Percentiles rank a stretch among this genome's conserved stretches.
Conservation (phyloP, 75 land plant species). For the Sequoiadendron giganteum region DNA sequence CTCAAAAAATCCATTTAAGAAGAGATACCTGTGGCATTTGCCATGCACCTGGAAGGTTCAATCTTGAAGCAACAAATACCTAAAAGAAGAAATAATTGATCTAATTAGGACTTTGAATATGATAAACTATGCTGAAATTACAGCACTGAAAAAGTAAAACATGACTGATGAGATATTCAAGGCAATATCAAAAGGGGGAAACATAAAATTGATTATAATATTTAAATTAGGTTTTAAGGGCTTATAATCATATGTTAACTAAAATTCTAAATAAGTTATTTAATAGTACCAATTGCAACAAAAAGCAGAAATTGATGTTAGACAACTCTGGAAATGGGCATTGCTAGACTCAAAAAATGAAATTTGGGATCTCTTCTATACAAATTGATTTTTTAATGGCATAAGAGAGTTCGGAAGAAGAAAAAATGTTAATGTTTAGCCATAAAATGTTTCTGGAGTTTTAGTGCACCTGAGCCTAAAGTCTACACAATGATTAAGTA, state of each 20-base stretch:
- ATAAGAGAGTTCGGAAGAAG: neutral
- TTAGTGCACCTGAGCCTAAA: neutral
- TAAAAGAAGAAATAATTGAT: constrained; percentile 18
- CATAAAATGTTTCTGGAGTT: neutral
- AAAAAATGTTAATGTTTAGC: neutral
- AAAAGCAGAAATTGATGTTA: neutral
- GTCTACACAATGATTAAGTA: neutral
- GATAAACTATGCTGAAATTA: neutral
- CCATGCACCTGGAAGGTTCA: constrained; percentile 91
- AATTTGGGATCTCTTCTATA: neutral
- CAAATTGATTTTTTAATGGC: neutral
- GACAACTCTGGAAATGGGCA: neutral
- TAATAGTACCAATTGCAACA: neutral
- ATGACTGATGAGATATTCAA: neutral
- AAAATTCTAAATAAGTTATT: neutral
- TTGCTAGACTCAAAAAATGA: no score
- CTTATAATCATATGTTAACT: neutral
- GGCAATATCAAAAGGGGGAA: neutral
- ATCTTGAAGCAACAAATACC: constrained; percentile 89
- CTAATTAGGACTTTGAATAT: neutral
- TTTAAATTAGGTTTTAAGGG: neutral
- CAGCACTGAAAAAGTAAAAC: neutral
- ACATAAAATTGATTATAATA: neutral
- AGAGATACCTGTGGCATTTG: constrained; percentile 96
- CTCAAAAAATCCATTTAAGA: neutral